Conservation (phyloP, 306 rosid species). For the Pyrus pyrifolia region DNA sequence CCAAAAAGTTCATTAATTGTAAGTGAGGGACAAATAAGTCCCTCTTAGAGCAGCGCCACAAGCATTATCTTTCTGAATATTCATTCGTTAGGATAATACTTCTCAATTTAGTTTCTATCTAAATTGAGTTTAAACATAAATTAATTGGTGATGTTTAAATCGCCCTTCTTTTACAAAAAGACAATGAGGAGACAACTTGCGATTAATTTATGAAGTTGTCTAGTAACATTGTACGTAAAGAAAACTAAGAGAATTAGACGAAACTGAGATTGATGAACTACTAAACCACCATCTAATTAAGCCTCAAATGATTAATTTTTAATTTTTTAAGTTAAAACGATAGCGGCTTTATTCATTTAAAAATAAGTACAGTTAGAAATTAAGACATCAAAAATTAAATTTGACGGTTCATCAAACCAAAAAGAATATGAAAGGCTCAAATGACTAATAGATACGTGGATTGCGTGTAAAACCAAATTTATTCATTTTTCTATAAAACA, state of each 20-base stretch:
- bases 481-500: no score
- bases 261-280: conserved; percentile 1
- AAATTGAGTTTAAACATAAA: not conserved
- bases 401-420: no score
- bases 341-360: no score
- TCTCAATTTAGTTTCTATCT: not conserved
- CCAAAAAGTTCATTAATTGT: no score
- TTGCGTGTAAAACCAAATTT: not conserved
- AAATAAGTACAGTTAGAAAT: no score
- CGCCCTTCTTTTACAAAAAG: not conserved
- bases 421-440: not conserved
- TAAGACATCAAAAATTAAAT: no score
- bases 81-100: not conserved
- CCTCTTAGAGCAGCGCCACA: no score
- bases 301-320: not conserved
- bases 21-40: no score
- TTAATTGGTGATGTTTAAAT: not conserved
- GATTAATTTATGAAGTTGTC: not conserved
- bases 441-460: not conserved
- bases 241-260: not conserved
- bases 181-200: not conserved
- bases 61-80: not conserved
- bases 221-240: not conserved
- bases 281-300: not conserved
- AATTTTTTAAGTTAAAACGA: no score